Conservation (phyloP, 441 rosid genomes). For the Syzygium syzygioides region DNA sequence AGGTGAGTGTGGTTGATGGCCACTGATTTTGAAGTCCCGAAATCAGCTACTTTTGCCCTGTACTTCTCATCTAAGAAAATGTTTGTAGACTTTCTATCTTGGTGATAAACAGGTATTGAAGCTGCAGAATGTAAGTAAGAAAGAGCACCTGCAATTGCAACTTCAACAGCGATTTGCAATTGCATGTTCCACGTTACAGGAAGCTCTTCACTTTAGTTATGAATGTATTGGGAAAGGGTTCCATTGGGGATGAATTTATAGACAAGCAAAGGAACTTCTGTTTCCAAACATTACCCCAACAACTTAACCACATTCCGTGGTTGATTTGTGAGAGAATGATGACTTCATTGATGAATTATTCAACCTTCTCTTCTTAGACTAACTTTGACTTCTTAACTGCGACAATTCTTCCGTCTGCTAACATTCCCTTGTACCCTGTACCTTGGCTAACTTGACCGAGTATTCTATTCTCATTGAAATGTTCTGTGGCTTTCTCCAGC, state of each 20-base stretch:
- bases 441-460: not conserved
- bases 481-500: not conserved
- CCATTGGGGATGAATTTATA: not conserved
- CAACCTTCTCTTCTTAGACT: not conserved
- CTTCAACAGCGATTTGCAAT: not conserved
- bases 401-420: not conserved
- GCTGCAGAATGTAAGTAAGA: not conserved
- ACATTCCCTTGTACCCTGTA: not conserved
- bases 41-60: not conserved
- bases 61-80: not conserved
- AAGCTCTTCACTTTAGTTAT: too few relatives aligned
- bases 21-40: not conserved
- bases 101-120: not conserved
- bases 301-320: not conserved
- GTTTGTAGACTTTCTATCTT: not conserved
- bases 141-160: not conserved
- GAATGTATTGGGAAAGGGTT: not conserved
- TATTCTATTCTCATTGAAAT: not conserved
- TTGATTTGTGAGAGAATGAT: not conserved
- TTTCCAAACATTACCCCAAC: too few relatives aligned
- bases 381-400: not conserved
- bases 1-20: not conserved
- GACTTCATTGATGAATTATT: not conserved
- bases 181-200: not conserved
- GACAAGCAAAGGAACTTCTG: not conserved